Base-by-base conservation (phyloP, 768 basidiomycete species). In the Mycena kentingensis region DNA sequence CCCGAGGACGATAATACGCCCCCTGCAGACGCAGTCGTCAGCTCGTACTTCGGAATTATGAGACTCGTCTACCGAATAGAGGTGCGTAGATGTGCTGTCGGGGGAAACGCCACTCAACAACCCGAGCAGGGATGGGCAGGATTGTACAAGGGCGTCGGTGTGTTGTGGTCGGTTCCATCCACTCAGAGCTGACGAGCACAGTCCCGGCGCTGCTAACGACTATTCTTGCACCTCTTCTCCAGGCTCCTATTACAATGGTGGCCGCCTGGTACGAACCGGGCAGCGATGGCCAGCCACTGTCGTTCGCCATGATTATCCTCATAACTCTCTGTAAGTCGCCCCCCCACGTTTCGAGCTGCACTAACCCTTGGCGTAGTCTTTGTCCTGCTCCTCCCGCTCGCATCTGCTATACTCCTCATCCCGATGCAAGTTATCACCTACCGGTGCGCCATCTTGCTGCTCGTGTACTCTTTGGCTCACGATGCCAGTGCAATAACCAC, bases 81-180 rank as follows among this genome's bases (percentile, higher is more conserved):
- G 48, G 8, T 35, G 28, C 36, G 46, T 24, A 18, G 11, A 12
- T 2, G 5, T 38, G 11, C n/a, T 34, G 11, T 22, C n/a, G 18
- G 31, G 22, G 18, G 29, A 34, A 21, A 2, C 22, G 3, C 32
- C 15, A 13, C 24, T 5, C 19, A 36, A 18, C 26, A 18, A 37
- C 10, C 18, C 18, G n/a, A 21, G 45, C 16, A 24, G 31, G 36
- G 48, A 21, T 49, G 35, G 35, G 48, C 36, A 10, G 48, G 48
- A 6, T 39, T 49, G 11, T 49, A 49, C 26, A 49, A 49, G 26
- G 48, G 48, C 10, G n/a, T 37, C 18, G 25, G 48, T 49, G 35
- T 13, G 48, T 13, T 18, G 16, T 29, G 10, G 5, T 5, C 26
- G 11, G 6, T 11, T 11, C 15, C 15, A 6, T 44, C 26, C 42